Evolutionary conservation across 805 yeast genomes (phyloP).

Genomic region (Ogataea trehaloabstinens): DNA sequence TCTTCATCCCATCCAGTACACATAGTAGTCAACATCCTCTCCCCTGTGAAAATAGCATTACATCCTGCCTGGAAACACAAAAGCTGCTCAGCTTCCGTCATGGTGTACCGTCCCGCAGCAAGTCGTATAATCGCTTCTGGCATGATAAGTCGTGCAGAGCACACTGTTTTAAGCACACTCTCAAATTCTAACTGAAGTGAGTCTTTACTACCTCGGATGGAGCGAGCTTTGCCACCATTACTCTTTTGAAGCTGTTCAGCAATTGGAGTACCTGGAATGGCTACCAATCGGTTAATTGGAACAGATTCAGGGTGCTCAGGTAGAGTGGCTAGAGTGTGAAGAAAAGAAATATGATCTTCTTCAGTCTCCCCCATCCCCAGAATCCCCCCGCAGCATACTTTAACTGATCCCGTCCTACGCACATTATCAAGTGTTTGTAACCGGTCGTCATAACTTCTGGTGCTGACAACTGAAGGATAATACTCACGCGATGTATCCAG

Average conservation of each 20-base stretch:
- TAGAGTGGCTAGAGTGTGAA: conserved; percentile 66
- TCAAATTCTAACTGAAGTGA: conserved; percentile 52
- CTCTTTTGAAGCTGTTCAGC: conserved; percentile 33
- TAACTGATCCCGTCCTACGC: conserved; percentile 53
- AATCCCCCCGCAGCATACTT: conserved; percentile 78
- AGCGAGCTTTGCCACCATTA: conserved; percentile 39
- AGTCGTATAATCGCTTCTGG: conserved; percentile 68
- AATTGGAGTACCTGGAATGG: conserved; percentile 77
- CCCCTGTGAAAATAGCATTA: conserved; percentile 80
- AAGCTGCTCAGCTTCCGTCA: conserved; percentile 75
- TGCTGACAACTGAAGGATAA: conserved; percentile 68
- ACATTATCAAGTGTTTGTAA: conserved; percentile 64
- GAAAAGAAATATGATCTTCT: conserved; percentile 67
- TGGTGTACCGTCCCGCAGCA: conserved; percentile 80
- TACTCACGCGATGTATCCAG: conserved; percentile 78
- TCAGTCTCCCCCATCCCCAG: conserved; percentile 74
- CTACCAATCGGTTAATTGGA: conserved; percentile 78
- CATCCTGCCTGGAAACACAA: conserved; percentile 76
- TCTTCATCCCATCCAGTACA: conserved; percentile 87
- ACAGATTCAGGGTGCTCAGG: conserved; percentile 74
- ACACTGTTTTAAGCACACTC: conserved; percentile 62
- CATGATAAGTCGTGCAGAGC: conserved; percentile 75
- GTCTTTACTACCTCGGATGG: neutral
- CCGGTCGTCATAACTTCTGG: conserved; percentile 71
- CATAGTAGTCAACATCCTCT: conserved; percentile 77